Evolutionary conservation across 768 basidiomycete species (phyloP), one percentile per base, ranked within the genome.

Genomic region (Calvatia gigantea): DNA sequence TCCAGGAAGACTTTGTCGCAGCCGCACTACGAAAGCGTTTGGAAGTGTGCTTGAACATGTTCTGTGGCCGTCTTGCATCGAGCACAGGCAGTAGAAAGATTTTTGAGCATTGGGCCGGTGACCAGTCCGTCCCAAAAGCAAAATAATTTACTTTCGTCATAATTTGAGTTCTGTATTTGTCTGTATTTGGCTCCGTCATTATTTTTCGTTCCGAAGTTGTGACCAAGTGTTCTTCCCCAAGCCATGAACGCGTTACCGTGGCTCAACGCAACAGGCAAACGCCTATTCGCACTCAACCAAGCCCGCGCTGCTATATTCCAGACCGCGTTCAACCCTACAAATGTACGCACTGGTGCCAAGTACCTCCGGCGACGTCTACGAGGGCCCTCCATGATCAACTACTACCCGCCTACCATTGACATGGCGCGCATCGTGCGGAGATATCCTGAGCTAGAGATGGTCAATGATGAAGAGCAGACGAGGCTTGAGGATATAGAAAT

Each of bases 291-390:
- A n/a, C 75, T 94, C 59, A 79, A 70, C 1, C 78, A 81, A 46
- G 74, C 89, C 4, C 86, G 86, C 41, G 86, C 84, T 66, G 66
- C 76, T 38, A 82, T 98, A 51, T 96, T 98, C 65, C 83, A 93
- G 65, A 96, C 92, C 7, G 76, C 87, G 3, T 93, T 89, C 73
- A 98, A 98, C 71, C 95, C 95, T 0, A 79, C 79, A 2, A 82
- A 81, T 25, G 67, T 83, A 12, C 86, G 95, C 15, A 94, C 90
- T 0, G 96, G 96, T 15, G 88, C 93, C 25, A 98, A 98, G 73
- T 94, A 96, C 73, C 84, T 98, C 43, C 85, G 88, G 17, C 77
- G 81, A 12, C 79, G 88, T 15, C 82, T 98, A 32, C 83, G 86
- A 0, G 96, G 95, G 0, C 93, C 93, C 0, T 80, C 91, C 25